Evolutionary conservation across 2,329 filamentous ascomycete genomes (phyloP), one percentile per base, ranked within the genome.

Genomic region (Ophiostoma tasmaniense): DNA sequence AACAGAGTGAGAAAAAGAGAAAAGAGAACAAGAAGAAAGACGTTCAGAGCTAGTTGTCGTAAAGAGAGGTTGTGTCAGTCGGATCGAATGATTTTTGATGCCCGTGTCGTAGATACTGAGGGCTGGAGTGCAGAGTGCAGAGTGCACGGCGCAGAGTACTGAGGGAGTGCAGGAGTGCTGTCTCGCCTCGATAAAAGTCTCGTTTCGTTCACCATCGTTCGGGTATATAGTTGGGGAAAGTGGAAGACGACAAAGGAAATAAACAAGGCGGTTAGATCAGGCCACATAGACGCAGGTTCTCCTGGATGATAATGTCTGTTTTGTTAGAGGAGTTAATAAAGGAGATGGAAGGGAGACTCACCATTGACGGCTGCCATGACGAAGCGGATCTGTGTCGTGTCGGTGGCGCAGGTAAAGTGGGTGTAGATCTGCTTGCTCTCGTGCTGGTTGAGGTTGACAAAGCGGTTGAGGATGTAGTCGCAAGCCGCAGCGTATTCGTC

Each of bases 341-440:
- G 33, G 33, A 33, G 33, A 33, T 6, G 33, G 6, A 33, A 33
- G 6, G 10, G 13, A 61, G 50, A 66, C 89, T 76, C 85, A 97
- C 93, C 93, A 82, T 99, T 99, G 77, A 99, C 95, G 74, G 95
- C 95, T 72, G 94, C 93, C 95, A 99, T 99, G 81, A 99, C 95
- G 84, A 99, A 98, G 77, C 95, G 90, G 76, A 99, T 99, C 81
- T 99, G 95, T 76, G 95, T 97, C 39, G 95, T 99, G 78, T 99
- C 95, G 66, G 95, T 99, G 71, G 95, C 95, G 79, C 95, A 98
- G 66, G 95, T 99, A 82, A 99, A 99, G 81, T 98, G 95, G 70
- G 95, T 99, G 85, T 99, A 99, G 79, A 99, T 98, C 80, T 99
- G 95, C 85, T 99, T 99, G 68, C 93, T 97, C 84, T 98, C 95